phyloP scores from a whole-genome alignment of 2,329 filamentous ascomycete genomes.

The Xylaria sp. region DNA sequence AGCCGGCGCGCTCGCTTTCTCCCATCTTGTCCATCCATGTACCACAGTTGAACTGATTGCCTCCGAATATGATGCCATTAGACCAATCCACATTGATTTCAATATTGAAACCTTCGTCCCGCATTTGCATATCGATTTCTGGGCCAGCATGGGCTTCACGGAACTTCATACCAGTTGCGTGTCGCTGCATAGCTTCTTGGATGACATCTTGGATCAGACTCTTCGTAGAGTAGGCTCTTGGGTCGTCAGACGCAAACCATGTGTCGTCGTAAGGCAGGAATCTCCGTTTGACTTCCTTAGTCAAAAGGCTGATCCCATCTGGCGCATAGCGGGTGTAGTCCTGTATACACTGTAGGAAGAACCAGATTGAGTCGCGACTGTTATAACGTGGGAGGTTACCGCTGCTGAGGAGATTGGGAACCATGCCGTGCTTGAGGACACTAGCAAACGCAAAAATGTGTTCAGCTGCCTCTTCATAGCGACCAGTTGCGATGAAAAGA shows the following conservation, averaged over 20 bases:
- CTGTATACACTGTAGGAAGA: conserved; percentile 94
- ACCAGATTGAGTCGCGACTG: conserved; percentile 95
- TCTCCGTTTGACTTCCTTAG: conserved; percentile 78
- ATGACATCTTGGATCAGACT: conserved; percentile 88
- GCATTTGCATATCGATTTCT: conserved; percentile 91
- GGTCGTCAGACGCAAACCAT: conserved; percentile 84
- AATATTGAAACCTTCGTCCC: conserved; percentile 87
- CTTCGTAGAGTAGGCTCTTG: conserved; percentile 81
- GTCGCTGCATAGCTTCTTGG: conserved; percentile 90
- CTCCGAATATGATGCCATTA: conserved; percentile 90
- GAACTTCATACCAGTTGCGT: conserved; percentile 89
- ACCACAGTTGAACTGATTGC: conserved; percentile 92
- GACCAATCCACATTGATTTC: conserved; percentile 90
- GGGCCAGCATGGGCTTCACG: conserved; percentile 93
- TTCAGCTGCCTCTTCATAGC: conserved; percentile 86
- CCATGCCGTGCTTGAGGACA: conserved; percentile 97
- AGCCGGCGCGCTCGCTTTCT: conserved; percentile 89
- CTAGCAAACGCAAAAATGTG: conserved; percentile 95
- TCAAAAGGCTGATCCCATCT: conserved; percentile 73
- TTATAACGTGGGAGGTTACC: conserved; percentile 91
- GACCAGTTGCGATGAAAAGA: conserved; percentile 86
- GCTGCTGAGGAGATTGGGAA: conserved; percentile 89
- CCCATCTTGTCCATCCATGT: conserved; percentile 99
- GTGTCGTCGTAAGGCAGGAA: conserved; percentile 96
- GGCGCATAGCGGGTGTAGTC: conserved; percentile 87